Base-by-base conservation (phyloP, 345 rosid genomes). In the Raphanus sativus region DNA sequence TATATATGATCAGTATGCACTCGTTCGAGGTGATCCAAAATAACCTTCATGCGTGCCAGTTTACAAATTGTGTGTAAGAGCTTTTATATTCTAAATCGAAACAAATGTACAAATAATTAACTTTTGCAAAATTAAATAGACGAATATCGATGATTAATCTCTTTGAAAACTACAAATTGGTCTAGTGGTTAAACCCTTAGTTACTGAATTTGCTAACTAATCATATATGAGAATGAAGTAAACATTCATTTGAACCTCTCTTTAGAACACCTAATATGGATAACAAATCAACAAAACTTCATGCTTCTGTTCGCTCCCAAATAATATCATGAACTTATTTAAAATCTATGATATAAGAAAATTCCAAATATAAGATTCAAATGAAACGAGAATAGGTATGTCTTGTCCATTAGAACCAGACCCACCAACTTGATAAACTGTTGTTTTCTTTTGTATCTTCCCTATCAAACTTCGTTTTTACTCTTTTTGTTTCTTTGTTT, bases 381-480 rank as follows among this genome's bases (percentile, higher is more conserved):
- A 78, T 33, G 77, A 59, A 73, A 73, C 74, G 52, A 73, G n/a
- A 78, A 73, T 73, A 60, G 77, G 69, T 78, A 67, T 62, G 81
- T 73, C 70, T 73, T 73, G 77, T 73, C 75, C 81, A 67, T 73
- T 73, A 78, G 33, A 78, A 61, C 64, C 16, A 78, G 81, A 72
- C 81, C 81, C 81, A 78, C 81, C 65, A 73, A 33, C 16, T 67
- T 73, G 74, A 24, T 72, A 29, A 38, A 3, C 33, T 60, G 62
- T 0, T 17, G 21, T 50, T 50, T 50, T 50, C 55, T 50, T 50
- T 50, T 50, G 55, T 50, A 50, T 50, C 55, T 50, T 50, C 55
- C 50, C 60, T 63, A 24, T 73, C 73, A 36, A 78, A 73, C 69
- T 67, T 73, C 69, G 73, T 73, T 66, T 76, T 60, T 50, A 36